A percentile compares a stretch with the other conserved stretches of the same genome.
phyloP scores from a whole-genome alignment of 1,139 yeast genomes.

The Diutina ranongensis region DNA sequence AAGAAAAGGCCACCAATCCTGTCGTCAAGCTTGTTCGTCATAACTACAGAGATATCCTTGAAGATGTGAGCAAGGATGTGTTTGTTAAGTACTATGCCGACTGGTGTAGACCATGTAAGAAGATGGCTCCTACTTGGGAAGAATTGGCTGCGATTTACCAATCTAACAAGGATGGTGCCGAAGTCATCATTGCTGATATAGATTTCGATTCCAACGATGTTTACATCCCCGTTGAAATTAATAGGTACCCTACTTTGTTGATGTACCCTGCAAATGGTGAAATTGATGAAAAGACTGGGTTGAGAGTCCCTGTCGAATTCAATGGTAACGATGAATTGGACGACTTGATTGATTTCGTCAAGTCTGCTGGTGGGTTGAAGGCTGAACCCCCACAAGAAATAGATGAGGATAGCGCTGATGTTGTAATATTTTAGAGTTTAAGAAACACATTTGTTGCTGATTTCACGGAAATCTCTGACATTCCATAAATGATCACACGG shows the following conservation, averaged over 20 bases:
- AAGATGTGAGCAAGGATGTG: slow-evolving; percentile 69
- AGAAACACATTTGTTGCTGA: no score
- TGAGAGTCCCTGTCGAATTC: slow-evolving; percentile 56
- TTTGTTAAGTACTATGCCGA: slow-evolving; percentile 93
- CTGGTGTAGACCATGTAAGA: slow-evolving; percentile 99
- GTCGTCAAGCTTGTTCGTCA: slow-evolving; percentile 77
- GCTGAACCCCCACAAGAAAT: slow-evolving; percentile 8
- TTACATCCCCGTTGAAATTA: slow-evolving; percentile 49
- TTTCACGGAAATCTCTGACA: no score
- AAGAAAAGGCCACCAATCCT: slow-evolving; percentile 57
- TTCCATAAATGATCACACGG: no score
- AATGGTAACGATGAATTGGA: slow-evolving; percentile 68
- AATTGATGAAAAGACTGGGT: slow-evolving; percentile 41
- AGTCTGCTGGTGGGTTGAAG: slow-evolving; percentile 44
- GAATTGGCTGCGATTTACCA: slow-evolving; percentile 66
- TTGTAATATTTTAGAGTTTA: no score
- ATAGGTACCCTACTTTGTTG: slow-evolving; percentile 90
- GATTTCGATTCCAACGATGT: slow-evolving; percentile 90
- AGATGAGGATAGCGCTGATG: background rate
- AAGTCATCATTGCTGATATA: slow-evolving; percentile 71
- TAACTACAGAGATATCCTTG: slow-evolving; percentile 62
- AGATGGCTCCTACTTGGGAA: slow-evolving; percentile 84
- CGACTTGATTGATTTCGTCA: slow-evolving; percentile 56
- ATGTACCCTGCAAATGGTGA: slow-evolving; percentile 85
- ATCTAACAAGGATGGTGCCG: slow-evolving; percentile 31